Evolutionary conservation across 208 protist genomes (phyloP).

Genomic region (Endotrypanum monterogeii): DNA sequence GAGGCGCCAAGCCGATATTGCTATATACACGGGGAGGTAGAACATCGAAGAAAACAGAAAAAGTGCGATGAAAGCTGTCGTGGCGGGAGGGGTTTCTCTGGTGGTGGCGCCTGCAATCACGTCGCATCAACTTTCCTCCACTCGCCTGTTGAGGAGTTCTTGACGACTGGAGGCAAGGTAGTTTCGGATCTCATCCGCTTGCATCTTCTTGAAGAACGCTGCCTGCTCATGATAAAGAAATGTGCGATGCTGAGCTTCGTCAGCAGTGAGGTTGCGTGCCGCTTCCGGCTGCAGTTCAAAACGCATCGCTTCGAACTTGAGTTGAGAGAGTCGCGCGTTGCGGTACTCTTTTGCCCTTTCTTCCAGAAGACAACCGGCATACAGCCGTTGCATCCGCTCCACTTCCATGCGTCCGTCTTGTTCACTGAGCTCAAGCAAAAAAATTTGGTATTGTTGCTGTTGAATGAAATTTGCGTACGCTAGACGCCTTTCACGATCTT

Average conservation of each 20-base stretch:
- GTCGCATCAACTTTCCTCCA: constrained; percentile 7
- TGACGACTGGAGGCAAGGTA: constrained; percentile 19
- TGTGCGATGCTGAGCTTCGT: constrained; percentile 28
- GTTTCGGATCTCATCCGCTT: constrained; percentile 21
- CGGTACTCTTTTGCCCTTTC: constrained; percentile 33
- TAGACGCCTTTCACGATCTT: constrained; percentile 15
- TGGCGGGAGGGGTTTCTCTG: background rate
- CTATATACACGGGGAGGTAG: background rate
- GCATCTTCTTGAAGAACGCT: constrained; percentile 17
- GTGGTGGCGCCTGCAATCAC: background rate
- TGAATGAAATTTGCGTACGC: constrained; percentile 25
- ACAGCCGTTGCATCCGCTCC: constrained; percentile 30
- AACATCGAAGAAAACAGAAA: background rate
- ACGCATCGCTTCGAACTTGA: constrained; percentile 24
- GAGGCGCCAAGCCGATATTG: background rate
- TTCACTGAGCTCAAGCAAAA: constrained; percentile 27
- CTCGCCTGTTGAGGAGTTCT: background rate
- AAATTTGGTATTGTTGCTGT: constrained; percentile 31
- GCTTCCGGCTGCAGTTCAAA: constrained; percentile 13
- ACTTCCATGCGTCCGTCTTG: constrained; percentile 23
- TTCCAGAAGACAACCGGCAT: constrained; percentile 19
- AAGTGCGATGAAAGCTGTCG: background rate
- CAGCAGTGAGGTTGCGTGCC: constrained; percentile 23
- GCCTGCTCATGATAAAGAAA: constrained; percentile 29
- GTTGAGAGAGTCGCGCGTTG: constrained; percentile 19